Evolutionary conservation across 2,329 filamentous ascomycete genomes (phyloP).

Genomic region (Cordyceps fumosorosea): DNA sequence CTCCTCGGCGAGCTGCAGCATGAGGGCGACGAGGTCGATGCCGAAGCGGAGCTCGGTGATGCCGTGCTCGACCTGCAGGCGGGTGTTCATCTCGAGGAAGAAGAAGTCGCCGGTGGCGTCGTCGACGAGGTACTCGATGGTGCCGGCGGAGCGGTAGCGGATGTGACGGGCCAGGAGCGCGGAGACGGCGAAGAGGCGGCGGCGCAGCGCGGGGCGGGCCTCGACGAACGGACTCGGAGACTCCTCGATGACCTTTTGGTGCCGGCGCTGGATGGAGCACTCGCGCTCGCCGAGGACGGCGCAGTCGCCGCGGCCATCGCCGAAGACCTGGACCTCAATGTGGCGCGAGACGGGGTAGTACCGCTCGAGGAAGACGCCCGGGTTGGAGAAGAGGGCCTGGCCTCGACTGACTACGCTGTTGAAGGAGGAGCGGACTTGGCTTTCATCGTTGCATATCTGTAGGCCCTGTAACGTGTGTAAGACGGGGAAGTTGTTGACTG

Average conservation of each 20-base stretch:
- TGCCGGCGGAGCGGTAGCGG: constrained; percentile 31
- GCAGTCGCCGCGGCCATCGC: constrained; percentile 31
- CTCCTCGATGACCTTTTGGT: constrained; percentile 42
- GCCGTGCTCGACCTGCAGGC: constrained; percentile 40
- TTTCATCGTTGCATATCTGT: background rate
- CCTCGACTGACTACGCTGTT: background rate
- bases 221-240: constrained; percentile 16
- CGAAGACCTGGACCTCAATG: constrained; percentile 40
- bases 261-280: constrained; percentile 38
- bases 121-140: constrained; percentile 35
- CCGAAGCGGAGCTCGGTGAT: constrained; percentile 68
- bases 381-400: constrained; percentile 17
- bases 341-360: constrained; percentile 33
- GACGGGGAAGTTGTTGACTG: background rate
- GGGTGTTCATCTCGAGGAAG: constrained; percentile 40
- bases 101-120: constrained; percentile 27
- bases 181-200: background rate
- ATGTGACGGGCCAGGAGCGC: background rate
- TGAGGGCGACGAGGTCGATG: constrained; percentile 60
- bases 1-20: constrained; percentile 30
- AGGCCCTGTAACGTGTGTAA: constrained; percentile 11
- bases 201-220: background rate
- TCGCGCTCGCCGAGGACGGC: constrained; percentile 35
- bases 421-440: constrained; percentile 2
- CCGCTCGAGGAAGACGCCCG: constrained; percentile 31